Evolutionary conservation across 495 filamentous ascomycete species (phyloP), one percentile per base, ranked within the genome.

Genomic region (Trichoderma reesei): DNA sequence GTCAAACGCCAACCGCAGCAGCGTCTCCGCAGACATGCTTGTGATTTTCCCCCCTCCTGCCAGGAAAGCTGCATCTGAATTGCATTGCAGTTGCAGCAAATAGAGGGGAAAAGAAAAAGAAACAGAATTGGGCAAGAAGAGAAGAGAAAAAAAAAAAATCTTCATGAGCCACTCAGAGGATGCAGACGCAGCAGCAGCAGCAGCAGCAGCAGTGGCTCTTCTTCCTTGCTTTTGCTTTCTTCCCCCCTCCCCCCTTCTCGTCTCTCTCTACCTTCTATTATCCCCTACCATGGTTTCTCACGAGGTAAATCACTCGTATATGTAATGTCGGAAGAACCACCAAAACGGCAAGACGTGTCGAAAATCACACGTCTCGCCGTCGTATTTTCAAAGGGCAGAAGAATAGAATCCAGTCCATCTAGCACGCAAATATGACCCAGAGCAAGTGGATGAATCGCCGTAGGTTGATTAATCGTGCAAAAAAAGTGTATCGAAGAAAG

Each of bases 391-490:
- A 20, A 44, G 18, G 41, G 61, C 61, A 63, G 61, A 63, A 61
- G 61, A 63, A 31, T n/a, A n/a, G 51, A 46, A 46, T 63, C 61
- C 61, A 48, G 39, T 75, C 14, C 65, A 61, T 76, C 72, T 78
- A 66, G 74, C 76, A 80, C 75, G 72, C 72, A 77, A 78, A 79
- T 79, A 76, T 82, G 79, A 82, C 76, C 78, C 72, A 75, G 70
- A 74, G 70, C 67, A 72, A 79, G 74, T 77, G 64, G 69, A 72
- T 65, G 70, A 76, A 68, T 75, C 65, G 67, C 71, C 67, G 74
- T 74, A 75, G 78, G 76, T 82, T 82, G 78, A 80, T 80, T 82
- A 72, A 76, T 75, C 72, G 76, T 81, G 79, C 73, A 63, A 56
- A 9, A 61, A 61, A 61, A 76, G 65, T 73, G 78, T 80, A 71